Base-by-base conservation (phyloP, 208 protist genomes). In the Leishmania amazonensis region DNA sequence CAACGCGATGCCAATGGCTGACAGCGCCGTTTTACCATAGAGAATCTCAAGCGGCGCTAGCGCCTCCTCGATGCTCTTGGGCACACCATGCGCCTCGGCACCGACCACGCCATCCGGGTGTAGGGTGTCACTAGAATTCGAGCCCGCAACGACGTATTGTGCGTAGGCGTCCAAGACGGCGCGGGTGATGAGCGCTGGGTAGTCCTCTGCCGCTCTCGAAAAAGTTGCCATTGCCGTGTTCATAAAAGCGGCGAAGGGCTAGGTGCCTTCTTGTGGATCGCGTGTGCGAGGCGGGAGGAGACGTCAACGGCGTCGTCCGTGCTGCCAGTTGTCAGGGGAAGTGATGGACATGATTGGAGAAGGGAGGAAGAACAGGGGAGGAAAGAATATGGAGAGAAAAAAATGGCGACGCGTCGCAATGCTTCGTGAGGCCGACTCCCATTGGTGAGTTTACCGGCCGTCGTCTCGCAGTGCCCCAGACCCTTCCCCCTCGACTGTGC, bases 21-120 rank as follows among this genome's bases (percentile, higher is more conserved):
- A 95, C 5, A 91, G 81, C 19, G 94, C 92, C 45, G 93, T 95
- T 42, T 93, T 91, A 15, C 94, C 94, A 74, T 95, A 90, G 6
- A 97, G 76, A 11, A 94, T 42, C 49, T 97, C 89, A 24, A 97
- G 84, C 42, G 93, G 91, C 3, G 94, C 92, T 3, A 97, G 85
- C 2, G 85, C 84, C 53, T 90, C 88, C 85, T 96, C 91, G 40
- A 92, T 4, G 38, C 78, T 80, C 15, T 58, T 42, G 11, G 85
- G 81, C 35, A 76, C 58, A 28, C 64, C 5, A 7, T 47, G 7
- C 6, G 47, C 13, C 40, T 19, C 24, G 21, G 38, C 38, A 31
- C 21, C 45, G 5, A 19, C n/a, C 1, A 11, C 21, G 67, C 49
- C 13, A 11, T 6, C 13, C 17, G 57, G 47, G 49, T 9, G 7